These are phyloP conservation scores for Rusavskia elegans DNA, from an alignment of 495 filamentous ascomycete genomes.

Conservation along the genomic window DNA sequence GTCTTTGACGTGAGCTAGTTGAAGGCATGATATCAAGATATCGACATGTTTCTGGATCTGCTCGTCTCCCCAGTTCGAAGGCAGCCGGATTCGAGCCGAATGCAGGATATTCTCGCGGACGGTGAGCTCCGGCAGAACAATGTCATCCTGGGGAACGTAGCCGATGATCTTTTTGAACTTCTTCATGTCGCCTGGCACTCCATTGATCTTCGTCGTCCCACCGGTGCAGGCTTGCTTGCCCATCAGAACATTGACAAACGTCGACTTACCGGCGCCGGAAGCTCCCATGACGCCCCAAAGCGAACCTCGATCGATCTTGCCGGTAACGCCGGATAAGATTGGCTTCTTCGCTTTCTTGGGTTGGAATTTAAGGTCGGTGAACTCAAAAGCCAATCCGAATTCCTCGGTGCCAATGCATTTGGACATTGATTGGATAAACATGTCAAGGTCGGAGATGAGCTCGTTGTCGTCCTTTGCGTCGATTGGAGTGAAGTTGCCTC, in stretches of 20 bases:
- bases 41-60: constrained; percentile 27
- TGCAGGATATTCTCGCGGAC: constrained; percentile 37
- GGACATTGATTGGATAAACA: constrained; percentile 34
- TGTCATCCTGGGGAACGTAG: constrained; percentile 38
- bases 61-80: constrained; percentile 21
- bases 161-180: constrained; percentile 39
- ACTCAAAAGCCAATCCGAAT: constrained; percentile 36
- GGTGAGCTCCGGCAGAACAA: constrained; percentile 32
- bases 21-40: constrained; percentile 27
- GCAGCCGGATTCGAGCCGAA: constrained; percentile 33
- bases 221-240: constrained; percentile 28
- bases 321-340: constrained; percentile 33
- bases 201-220: constrained; percentile 31
- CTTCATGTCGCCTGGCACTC: constrained; percentile 24
- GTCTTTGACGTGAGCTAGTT: constrained; percentile 26
- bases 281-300: constrained; percentile 34
- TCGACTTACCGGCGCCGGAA: constrained; percentile 33
- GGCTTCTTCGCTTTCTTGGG: constrained; percentile 24
- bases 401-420: constrained; percentile 29
- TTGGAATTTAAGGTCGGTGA: constrained; percentile 26
- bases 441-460: constrained; percentile 21
- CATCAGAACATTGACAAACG: constrained; percentile 38
- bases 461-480: constrained; percentile 15
- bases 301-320: constrained; percentile 31
- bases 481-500: constrained; percentile 18